Evolutionary conservation across 768 basidiomycete genomes (phyloP), one percentile per base, ranked within the genome.

Genomic region (Rhizopogon vesiculosus): DNA sequence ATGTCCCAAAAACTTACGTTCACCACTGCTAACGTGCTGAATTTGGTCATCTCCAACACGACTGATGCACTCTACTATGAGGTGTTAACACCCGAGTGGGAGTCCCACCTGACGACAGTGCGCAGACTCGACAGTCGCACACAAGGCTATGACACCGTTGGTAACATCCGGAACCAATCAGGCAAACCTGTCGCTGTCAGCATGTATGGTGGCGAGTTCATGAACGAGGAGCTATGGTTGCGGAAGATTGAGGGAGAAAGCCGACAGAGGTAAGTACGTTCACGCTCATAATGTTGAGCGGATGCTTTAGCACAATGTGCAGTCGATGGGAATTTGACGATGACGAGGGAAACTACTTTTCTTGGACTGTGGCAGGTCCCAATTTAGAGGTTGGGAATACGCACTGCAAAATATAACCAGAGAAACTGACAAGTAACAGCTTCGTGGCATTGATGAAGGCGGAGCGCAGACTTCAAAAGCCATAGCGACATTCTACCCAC

Each of bases 41-140:
- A 73, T 56, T 68, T 73, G 58, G 63, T 73, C 40, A 67, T 76
- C 49, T 67, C 76, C 40, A 75, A 71, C 54, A 63, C 56, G 35
- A 67, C 62, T 54, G 75, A 77, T 58, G 62, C 62, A 56, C 63
- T 73, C 53, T 74, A 72, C 66, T 77, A 72, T 55, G 76, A 76
- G 54, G 60, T 76, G 53, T 64, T 69, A 39, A 77, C 74, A 33
- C 74, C 71, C 16, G 63, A 67, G 42, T 73, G 74, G 74, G 71
- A 70, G 49, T 61, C 65, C 7, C 57, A 65, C 43, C 40, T 60
- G 59, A 77, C 76, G 58, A 70, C 64, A 51, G 59, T 76, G 42
- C 61, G 61, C 42, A 63, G 69, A 48, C 65, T 74, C 22, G 67
- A 75, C 59, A 46, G 62, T 5, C 64, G 63, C 42, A 68, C 63